phyloP scores from a whole-genome alignment of 116 monocot species.

The Cymodocea nodosa region DNA sequence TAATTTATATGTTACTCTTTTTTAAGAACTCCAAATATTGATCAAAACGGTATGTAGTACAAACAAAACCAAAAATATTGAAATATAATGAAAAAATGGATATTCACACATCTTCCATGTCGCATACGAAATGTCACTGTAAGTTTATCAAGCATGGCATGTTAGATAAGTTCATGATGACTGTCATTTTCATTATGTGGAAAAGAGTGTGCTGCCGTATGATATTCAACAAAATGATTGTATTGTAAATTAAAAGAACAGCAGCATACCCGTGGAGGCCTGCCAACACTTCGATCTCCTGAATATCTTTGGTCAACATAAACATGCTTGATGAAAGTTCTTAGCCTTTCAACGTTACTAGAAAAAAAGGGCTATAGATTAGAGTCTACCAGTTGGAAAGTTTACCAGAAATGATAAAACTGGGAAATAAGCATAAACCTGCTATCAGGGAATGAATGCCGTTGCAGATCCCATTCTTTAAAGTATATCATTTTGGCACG shows the following conservation, averaged over 20 bases:
- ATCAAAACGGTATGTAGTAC: not conserved
- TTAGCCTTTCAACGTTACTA: slow-evolving; percentile 80
- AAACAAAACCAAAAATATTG: not conserved
- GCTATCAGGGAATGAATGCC: slow-evolving; percentile 81
- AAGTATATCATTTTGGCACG: slow-evolving; percentile 79
- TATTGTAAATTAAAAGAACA: not conserved
- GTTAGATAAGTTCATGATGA: no score
- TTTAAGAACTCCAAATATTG: not conserved
- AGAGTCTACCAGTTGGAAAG: slow-evolving; percentile 3
- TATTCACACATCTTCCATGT: not conserved
- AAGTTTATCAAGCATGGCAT: no score
- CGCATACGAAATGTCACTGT: no score
- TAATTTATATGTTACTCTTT: not conserved
- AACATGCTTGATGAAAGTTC: slow-evolving; percentile 89
- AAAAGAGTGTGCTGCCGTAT: not conserved
- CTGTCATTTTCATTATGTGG: no score
- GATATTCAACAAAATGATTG: not conserved
- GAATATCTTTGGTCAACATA: slow-evolving; percentile 79
- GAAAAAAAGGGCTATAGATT: slow-evolving; percentile 16
- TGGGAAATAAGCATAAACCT: slow-evolving; percentile 33
- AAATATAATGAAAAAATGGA: not conserved
- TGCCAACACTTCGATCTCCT: slow-evolving; percentile 48
- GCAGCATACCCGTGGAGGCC: slow-evolving; percentile 50
- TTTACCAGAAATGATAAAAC: not conserved
- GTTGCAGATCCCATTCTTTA: slow-evolving; percentile 88